Conservation (phyloP, 139 green algal species). For the Picochlorum sp. region DNA sequence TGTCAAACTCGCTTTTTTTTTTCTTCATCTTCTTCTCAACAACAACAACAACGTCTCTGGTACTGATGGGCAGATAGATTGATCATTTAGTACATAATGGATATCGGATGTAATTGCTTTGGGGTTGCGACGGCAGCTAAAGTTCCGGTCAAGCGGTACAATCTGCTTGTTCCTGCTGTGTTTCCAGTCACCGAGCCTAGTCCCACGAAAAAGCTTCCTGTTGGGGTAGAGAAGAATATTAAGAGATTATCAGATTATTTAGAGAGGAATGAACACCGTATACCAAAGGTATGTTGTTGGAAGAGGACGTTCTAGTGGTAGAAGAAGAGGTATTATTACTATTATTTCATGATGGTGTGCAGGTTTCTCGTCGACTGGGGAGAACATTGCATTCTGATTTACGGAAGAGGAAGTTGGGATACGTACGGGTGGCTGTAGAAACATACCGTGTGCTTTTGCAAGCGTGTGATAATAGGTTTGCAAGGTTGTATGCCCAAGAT, state of each 20-base stretch:
- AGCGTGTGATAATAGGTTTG: conserved; percentile 2
- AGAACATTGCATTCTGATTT: conserved; percentile 36
- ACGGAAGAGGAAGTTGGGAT: conserved; percentile 16
- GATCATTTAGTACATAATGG: neutral
- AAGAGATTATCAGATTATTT: conserved; percentile 47
- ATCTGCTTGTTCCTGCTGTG: conserved; percentile 47
- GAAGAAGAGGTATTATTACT: too few relatives aligned
- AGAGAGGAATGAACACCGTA: conserved; percentile 39
- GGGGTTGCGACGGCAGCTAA: conserved; percentile 33
- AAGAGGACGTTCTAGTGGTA: neutral
- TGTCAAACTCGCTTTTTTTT: too few relatives aligned
- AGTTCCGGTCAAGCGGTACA: conserved; percentile 50
- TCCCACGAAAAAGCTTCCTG: conserved; percentile 17
- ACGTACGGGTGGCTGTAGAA: conserved; percentile 31
- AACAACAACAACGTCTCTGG: neutral
- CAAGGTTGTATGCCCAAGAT: conserved; percentile 35
- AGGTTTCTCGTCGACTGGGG: conserved; percentile 45
- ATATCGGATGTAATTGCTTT: conserved; percentile 43
- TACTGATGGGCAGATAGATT: neutral
- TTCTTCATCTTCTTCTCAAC: neutral
- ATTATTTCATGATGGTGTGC: neutral
- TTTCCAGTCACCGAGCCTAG: conserved; percentile 35
- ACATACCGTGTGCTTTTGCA: conserved; percentile 35
- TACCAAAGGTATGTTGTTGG: conserved; percentile 28
- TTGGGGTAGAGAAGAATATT: conserved; percentile 31